These are phyloP conservation scores for Neurospora sp. DNA, from an alignment of 495 filamentous ascomycete species.

Conservation along the genomic window DNA sequence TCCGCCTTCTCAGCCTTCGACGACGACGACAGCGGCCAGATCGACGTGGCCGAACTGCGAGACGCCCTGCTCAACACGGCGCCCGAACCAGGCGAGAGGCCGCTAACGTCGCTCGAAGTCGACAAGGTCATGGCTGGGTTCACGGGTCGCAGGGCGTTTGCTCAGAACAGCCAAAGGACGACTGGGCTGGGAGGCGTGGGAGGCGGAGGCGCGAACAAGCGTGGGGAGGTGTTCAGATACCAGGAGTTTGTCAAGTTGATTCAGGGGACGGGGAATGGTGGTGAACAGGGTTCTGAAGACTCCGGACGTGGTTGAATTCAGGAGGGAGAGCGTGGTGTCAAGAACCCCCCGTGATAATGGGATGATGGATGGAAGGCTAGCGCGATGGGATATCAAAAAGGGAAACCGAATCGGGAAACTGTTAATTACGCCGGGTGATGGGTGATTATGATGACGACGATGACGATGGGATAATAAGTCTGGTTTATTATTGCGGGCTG, in stretches of 20 bases:
- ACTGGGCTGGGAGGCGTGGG: background rate
- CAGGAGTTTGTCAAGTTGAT: conserved; percentile 62
- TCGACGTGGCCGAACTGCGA: conserved; percentile 72
- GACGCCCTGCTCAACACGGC: conserved; percentile 75
- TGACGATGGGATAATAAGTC: background rate
- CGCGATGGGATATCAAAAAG: background rate
- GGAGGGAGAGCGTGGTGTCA: conserved; percentile 3
- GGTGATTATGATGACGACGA: background rate
- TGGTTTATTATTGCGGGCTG: background rate
- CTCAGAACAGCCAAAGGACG: conserved; percentile 30
- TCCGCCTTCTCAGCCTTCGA: conserved; percentile 93
- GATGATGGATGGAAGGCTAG: background rate
- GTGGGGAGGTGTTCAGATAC: conserved; percentile 70
- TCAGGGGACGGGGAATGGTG: conserved; percentile 29
- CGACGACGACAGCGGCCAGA: conserved; percentile 86
- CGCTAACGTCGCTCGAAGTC: conserved; percentile 64
- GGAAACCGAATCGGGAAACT: background rate
- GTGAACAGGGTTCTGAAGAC: conserved; percentile 26
- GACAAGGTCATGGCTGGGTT: conserved; percentile 79
- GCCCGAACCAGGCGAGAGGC: conserved; percentile 58
- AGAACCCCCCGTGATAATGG: background rate
- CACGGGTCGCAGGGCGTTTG: conserved; percentile 69
- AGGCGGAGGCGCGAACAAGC: conserved; percentile 33
- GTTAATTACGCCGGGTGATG: background rate
- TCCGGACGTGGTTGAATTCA: background rate